phyloP scores from a whole-genome alignment of 1,284 basidiomycete species.

The Moniliophthora roreri region DNA sequence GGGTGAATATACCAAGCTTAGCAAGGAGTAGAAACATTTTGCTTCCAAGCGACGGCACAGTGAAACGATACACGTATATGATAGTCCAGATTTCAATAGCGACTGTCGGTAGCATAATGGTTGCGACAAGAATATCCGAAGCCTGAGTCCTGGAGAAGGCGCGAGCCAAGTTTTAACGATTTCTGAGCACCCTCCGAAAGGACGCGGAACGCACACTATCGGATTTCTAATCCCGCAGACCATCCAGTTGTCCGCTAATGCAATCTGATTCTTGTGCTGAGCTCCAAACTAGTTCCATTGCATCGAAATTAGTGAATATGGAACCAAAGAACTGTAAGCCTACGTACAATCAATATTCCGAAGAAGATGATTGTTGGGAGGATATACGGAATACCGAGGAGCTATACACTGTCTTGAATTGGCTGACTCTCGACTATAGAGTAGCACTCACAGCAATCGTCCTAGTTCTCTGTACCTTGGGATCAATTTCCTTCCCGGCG shows the following conservation, averaged over 20 bases:
- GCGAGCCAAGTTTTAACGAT: neutral
- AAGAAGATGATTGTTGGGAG: constrained; percentile 11
- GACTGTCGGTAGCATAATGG: constrained; percentile 15
- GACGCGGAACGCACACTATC: constrained; percentile 4
- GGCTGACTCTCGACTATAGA: too few relatives aligned
- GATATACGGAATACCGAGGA: constrained; percentile 11
- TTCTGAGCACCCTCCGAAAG: neutral
- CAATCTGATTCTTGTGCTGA: constrained; percentile 3
- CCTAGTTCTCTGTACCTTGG: neutral
- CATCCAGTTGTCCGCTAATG: constrained; percentile 10
- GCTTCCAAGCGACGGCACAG: neutral
- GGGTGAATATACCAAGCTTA: constrained; percentile 11
- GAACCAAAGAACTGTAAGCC: neutral
- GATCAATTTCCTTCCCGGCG: neutral
- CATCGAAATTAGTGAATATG: neutral
- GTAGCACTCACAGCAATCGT: neutral
- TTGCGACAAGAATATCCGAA: constrained; percentile 5
- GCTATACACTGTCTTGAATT: neutral
- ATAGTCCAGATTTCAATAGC: constrained; percentile 2
- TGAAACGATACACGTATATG: constrained; percentile 6
- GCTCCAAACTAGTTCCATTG: constrained; percentile 6
- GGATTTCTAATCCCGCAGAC: constrained; percentile 9
- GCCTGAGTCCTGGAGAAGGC: constrained; percentile 6
- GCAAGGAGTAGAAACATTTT: neutral
- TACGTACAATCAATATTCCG: constrained; percentile 8